Base-by-base conservation (phyloP, 176 grass and related monocot species). In the Cenchrus purpureus region DNA sequence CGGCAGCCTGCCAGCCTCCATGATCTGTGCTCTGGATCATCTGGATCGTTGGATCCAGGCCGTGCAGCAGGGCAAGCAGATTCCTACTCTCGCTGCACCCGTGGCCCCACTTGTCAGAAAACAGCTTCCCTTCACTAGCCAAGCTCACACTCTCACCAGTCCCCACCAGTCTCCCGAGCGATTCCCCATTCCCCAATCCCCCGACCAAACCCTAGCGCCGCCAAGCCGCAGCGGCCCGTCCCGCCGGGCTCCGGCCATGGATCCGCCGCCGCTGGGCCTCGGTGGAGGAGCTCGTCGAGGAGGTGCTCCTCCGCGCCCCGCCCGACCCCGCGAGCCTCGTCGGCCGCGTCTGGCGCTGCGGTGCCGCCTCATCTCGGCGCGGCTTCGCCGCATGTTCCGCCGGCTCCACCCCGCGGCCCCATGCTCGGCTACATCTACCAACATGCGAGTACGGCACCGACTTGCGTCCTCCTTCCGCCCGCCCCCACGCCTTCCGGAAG, bases 401-500 rank as follows among this genome's bases (percentile, higher is more conserved):
- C 34, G 44, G 2, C 42, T 70, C 29, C 65, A 44, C 5, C 74
- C 40, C 20, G 2, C 6, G 45, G 8, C 65, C 49, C 64, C 0
- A 5, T 81, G 49, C 50, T 81, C 5, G 50, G 79, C 10, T 56
- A 68, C 78, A 32, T 69, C 22, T 16, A 17, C 59, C 11, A 65
- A 20, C 10, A n/a, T n/a, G 8, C 28, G 0, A 0, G 0, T 0
- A 2, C 0, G 5, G 0, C 22, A 4, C 2, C 28, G 5, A 10
- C 9, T 79, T 74, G n/a, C 48, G 19, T 69, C 49, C 8, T 13
- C 79, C 22, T 56, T 68, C 74, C 42, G 19, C 74, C n/a, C 19
- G 51, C 29, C 28, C n/a, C n/a, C 10, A 0, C 12, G 42, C 43
- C 20, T 56, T 0, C 12, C 11, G 0, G 11, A 19, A 2, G 40